These are phyloP conservation scores for Harringtonia lauricola DNA, from an alignment of 2,329 filamentous ascomycete genomes.

Conservation along the genomic window DNA sequence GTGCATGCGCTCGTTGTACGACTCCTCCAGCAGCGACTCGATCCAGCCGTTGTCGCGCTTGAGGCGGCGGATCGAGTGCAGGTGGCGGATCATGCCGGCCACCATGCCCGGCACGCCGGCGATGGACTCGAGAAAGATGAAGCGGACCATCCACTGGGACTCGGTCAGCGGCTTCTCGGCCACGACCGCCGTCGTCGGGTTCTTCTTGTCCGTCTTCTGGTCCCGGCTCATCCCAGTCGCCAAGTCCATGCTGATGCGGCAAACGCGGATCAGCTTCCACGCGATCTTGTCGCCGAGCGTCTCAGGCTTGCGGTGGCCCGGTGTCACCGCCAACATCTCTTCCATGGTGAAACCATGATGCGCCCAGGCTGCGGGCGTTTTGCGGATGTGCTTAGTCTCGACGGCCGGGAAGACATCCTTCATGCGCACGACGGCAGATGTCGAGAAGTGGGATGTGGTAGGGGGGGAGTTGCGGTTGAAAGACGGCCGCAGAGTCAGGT, in stretches of 20 bases:
- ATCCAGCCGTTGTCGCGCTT: conserved; percentile 96
- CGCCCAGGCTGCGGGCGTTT: conserved; percentile 55
- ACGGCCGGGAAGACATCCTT: conserved; percentile 53
- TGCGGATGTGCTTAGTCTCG: conserved; percentile 49
- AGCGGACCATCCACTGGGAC: conserved; percentile 76
- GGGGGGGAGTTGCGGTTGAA: background rate
- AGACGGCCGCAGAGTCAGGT: background rate
- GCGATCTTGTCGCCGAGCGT: conserved; percentile 70
- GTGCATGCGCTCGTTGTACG: conserved; percentile 90
- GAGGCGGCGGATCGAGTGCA: conserved; percentile 72
- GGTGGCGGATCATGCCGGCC: conserved; percentile 83
- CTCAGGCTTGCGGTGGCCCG: conserved; percentile 66
- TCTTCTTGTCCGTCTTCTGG: conserved; percentile 52
- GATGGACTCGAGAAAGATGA: conserved; percentile 89
- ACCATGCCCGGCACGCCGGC: conserved; percentile 97
- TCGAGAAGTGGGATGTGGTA: conserved; percentile 32
- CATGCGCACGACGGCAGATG: conserved; percentile 32
- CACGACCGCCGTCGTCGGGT: conserved; percentile 42
- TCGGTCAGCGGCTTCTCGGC: conserved; percentile 60
- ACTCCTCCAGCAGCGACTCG: conserved; percentile 80
- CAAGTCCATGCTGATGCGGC: conserved; percentile 71
- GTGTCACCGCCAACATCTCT: conserved; percentile 63
- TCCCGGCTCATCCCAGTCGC: conserved; percentile 64
- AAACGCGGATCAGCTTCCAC: conserved; percentile 61
- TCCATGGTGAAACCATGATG: conserved; percentile 65